Evolutionary conservation across 768 basidiomycete species (phyloP), one percentile per base, ranked within the genome.

Genomic region (Tylopilus cervinicoccineus): DNA sequence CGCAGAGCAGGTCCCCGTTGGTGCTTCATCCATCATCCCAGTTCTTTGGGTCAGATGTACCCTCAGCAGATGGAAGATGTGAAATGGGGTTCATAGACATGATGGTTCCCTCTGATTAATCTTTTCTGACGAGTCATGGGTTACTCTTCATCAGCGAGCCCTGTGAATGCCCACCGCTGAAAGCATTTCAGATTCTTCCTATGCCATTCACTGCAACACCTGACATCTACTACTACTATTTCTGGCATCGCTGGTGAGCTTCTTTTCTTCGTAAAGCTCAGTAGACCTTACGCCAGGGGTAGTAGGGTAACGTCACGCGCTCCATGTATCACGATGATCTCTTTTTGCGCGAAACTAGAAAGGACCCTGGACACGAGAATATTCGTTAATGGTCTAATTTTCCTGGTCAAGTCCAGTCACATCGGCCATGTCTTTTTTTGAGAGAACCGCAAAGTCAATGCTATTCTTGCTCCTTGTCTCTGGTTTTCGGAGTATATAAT

Each of bases 401-500:
- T 17, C 17, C n/a, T 8, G 6, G 32, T 33, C n/a, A 33, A n/a
- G 32, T 2, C 8, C 33, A 19, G 33, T 34, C 33, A 19, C 33
- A 34, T 34, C n/a, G n/a, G 8, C n/a, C 9, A 34, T 19, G 5
- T 17, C 33, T 8, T 8, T 34, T 8, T n/a, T 17, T 19, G 5
- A 17, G 32, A 10, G 33, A 34, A n/a, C 24, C 12, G 23, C 9
- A 9, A 38, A 24, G 23, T 38, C 22, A 9, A 38, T 23, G 19
- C 22, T 14, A 14, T 4, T 6, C n/a, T n/a, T n/a, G n/a, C n/a
- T n/a, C 38, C 16, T 4, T 16, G 24, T 39, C 24, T 24, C 38
- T 39, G 24, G 4, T 5, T 16, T 27, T 24, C 41, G 3, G 5
- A 6, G 6, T 37, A 48, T 48, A 58, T 40, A 58, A 51, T n/a